These are phyloP conservation scores for Penicillium olsonii DNA, from an alignment of 2,329 filamentous ascomycete genomes.

Conservation along the genomic window DNA sequence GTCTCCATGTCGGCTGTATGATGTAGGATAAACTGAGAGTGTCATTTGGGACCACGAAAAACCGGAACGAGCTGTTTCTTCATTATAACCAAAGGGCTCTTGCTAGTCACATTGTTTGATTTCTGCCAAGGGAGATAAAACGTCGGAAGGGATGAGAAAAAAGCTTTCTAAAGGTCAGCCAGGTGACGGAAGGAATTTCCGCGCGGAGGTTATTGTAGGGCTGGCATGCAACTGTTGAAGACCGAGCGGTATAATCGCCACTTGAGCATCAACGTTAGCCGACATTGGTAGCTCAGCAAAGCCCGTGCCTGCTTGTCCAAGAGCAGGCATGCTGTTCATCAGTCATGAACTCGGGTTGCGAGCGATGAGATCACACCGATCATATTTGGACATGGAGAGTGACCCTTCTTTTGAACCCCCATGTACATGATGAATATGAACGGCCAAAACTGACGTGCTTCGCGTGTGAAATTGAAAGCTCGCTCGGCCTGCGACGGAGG, in stretches of 20 bases:
- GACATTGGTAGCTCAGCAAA: not conserved
- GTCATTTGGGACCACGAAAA: not conserved
- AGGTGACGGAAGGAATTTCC: constrained; percentile 20
- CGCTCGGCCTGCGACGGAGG: constrained; percentile 5
- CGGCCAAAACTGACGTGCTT: constrained; percentile 19
- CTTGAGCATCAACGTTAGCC: not conserved
- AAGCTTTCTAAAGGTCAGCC: constrained; percentile 10
- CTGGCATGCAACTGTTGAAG: constrained; percentile 9
- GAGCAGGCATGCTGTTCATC: constrained; percentile 4
- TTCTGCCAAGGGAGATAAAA: constrained; percentile 5
- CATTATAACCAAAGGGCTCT: constrained; percentile 5
- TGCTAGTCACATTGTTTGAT: constrained; percentile 18
- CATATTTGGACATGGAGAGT: not conserved
- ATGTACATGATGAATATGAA: not conserved
- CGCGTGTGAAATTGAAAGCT: constrained; percentile 18
- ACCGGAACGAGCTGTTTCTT: not conserved
- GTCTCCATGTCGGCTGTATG: constrained; percentile 2
- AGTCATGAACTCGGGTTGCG: not conserved
- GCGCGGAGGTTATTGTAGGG: constrained; percentile 8
- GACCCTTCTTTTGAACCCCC: constrained; percentile 3
- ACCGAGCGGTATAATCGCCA: constrained; percentile 5
- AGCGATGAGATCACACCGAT: not conserved
- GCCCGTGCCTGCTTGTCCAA: not conserved
- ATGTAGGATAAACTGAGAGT: not conserved
- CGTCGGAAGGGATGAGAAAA: constrained; percentile 17